A percentile compares a stretch with the other conserved stretches of the same genome.
These are phyloP conservation scores for Cryoendolithus antarcticus DNA, from an alignment of 2,329 filamentous ascomycete genomes.

Conservation along the genomic window DNA sequence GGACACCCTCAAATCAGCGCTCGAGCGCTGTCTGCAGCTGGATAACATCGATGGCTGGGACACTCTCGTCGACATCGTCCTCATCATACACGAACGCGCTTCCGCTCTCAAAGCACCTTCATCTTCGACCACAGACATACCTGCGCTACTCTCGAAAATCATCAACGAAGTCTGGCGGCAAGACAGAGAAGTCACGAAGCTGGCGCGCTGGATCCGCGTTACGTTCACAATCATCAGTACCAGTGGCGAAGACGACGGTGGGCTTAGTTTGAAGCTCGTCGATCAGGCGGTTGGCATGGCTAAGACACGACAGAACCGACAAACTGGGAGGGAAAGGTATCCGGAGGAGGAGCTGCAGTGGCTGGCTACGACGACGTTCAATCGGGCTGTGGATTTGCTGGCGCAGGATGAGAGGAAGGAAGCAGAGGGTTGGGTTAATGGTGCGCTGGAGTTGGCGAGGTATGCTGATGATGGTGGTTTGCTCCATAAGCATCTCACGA, in stretches of 20 bases:
- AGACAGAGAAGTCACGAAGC: slow-evolving; percentile 42
- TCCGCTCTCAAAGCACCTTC: slow-evolving; percentile 14
- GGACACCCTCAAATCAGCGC: slow-evolving; percentile 50
- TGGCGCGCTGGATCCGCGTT: slow-evolving; percentile 68
- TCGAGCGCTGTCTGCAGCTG: slow-evolving; percentile 31
- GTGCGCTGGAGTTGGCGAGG: slow-evolving; percentile 50
- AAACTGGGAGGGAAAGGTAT: slow-evolving; percentile 30
- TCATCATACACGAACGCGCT: slow-evolving; percentile 30
- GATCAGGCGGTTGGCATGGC: slow-evolving; percentile 49
- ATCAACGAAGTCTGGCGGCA: slow-evolving; percentile 52
- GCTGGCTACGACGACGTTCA: slow-evolving; percentile 59
- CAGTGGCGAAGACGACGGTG: slow-evolving; percentile 26
- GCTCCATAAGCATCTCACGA: slow-evolving; percentile 28
- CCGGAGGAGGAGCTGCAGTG: slow-evolving; percentile 61
- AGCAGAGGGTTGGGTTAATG: slow-evolving; percentile 50
- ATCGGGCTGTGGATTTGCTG: slow-evolving; percentile 57
- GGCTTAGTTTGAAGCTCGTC: slow-evolving; percentile 34
- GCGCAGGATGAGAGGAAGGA: slow-evolving; percentile 40
- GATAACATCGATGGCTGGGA: slow-evolving; percentile 28
- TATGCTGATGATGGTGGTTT: slow-evolving; percentile 40
- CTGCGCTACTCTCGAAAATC: slow-evolving; percentile 47
- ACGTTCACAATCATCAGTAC: slow-evolving; percentile 47
- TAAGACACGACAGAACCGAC: slow-evolving; percentile 11
- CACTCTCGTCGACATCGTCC: slow-evolving; percentile 34
- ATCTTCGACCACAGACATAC: slow-evolving; percentile 11